Evolutionary conservation across 140 eudicot genomes (phyloP), one percentile per base, ranked within the genome.

Genomic region (Flaveria floridana): DNA sequence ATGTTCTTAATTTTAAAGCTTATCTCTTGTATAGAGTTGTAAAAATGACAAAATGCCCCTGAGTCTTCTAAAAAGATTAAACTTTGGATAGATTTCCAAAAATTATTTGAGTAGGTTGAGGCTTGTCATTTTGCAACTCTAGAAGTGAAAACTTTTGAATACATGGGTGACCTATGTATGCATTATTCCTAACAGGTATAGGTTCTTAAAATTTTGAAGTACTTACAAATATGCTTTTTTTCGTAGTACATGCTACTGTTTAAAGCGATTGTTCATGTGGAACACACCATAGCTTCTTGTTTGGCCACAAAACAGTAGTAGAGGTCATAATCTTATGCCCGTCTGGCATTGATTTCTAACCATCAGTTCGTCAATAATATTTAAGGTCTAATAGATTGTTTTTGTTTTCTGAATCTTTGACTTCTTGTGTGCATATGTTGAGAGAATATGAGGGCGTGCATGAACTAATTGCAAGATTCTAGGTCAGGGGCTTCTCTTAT

Each of bases 301-400:
- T 19, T 46, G 13, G 67, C 55, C 25, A 57, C 42, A 21, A 15
- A 7, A 37, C 18, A 15, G 34, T 25, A 18, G 58, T 74, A 59
- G 58, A 28, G 68, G 78, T 55, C 76, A 64, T 65, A 48, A 75
- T 47, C 52, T 62, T 75, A 52, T 50, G 48, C 50, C 71, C 47
- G 23, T 74, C 51, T 47, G 77, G 20, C n/a, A 41, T 67, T 74
- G 61, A 46, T 44, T 61, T 61, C 48, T 74, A 37, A 47, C 70
- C 26, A 61, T 44, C 42, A 64, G 23, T 28, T 59, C 26, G 46
- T 44, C 42, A 64, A 58, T 59, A 44, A 47, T 62, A 44, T n/a
- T 13, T 25, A 6, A 42, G 47, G 18, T 62, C 63, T 34, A 15
- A 8, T 1, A 21, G n/a, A 58, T 13, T 37, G 37, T 51, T 56